Base-by-base conservation (phyloP, 2,329 filamentous ascomycete genomes). In the Claviceps capensis region DNA sequence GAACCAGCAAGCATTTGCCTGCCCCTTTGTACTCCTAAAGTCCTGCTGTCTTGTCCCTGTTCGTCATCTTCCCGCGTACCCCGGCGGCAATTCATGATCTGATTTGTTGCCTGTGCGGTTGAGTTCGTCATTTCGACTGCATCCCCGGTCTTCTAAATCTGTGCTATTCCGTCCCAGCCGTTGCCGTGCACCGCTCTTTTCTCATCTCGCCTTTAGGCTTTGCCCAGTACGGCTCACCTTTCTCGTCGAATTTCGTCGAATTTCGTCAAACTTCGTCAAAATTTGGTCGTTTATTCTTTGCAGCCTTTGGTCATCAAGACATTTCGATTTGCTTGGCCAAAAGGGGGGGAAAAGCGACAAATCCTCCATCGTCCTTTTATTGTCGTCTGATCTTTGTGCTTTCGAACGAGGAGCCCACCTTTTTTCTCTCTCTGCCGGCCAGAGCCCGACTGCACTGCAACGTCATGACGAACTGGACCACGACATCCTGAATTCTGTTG, bases 391-490 rank as follows among this genome's bases (percentile, higher is more conserved):
- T 17, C 22, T n/a, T 22, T 47, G 30, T 34, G 30, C 11, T 23
- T 37, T 38, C 45, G 6, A 19, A 38, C n/a, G 9, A 26, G 16
- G 46, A 40, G 19, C 41, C 26, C n/a, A 26, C 9, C 22, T 34
- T 11, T 34, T 34, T 11, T 46, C n/a, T n/a, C n/a, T 45, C 53
- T 53, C 51, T 55, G 53, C 53, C 22, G 51, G 53, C 46, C 53
- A 53, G 51, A 55, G 53, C 49, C 44, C 37, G 34, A 47, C 23
- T 41, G 40, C 5, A n/a, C 38, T 41, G 14, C 26, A 30, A 44
- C 50, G 50, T 17, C 43, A 53, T 55, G 53, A 14, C 47, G 42
- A 16, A 23, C 19, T 48, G 36, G 42, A 36, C 36, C 23, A 30
- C 19, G 30, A 43, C 36, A 16, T 36, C 43, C 36, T 51, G 19